Evolutionary conservation across 2,329 filamentous ascomycete species (phyloP).

Genomic region (Colletotrichum sublineola): DNA sequence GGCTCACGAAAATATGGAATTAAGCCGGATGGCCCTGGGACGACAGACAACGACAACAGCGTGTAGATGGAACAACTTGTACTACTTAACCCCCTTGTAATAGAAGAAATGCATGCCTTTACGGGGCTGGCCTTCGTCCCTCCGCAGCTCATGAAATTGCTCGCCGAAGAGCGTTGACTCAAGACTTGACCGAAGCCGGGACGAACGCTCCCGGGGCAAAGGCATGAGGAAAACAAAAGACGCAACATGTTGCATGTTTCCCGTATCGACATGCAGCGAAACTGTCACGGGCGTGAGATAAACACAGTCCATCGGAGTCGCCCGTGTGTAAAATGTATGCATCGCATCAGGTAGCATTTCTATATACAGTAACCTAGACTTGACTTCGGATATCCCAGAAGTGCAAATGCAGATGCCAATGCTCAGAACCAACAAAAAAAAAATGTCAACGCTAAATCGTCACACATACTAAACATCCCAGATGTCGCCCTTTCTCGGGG

Average conservation of each 20-base stretch:
- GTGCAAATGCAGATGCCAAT: conserved; percentile 34
- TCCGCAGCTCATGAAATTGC: not conserved
- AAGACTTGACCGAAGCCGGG: not conserved
- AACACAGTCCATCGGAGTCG: too few species aligned
- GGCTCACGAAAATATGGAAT: not conserved
- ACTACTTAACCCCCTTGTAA: conserved; percentile 55
- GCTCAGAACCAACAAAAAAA: not conserved
- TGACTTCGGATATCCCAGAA: conserved; percentile 18
- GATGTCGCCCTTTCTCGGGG: conserved; percentile 5
- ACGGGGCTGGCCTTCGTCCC: conserved; percentile 11
- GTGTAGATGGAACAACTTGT: conserved; percentile 55
- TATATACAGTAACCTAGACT: conserved; percentile 36
- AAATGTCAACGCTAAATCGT: conserved; percentile 32
- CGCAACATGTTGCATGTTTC: not conserved
- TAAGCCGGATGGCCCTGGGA: not conserved
- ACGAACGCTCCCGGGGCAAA: not conserved
- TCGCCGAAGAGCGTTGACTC: not conserved
- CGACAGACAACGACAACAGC: not conserved
- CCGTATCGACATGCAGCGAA: not conserved
- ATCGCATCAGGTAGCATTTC: conserved; percentile 33
- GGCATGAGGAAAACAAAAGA: not conserved
- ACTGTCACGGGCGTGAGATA: too few species aligned
- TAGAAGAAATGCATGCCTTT: conserved; percentile 43
- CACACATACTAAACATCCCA: conserved; percentile 5
- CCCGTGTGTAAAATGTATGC: not conserved